Base-by-base conservation (phyloP, 306 rosid genomes). In the Canavalia ensiformis region DNA sequence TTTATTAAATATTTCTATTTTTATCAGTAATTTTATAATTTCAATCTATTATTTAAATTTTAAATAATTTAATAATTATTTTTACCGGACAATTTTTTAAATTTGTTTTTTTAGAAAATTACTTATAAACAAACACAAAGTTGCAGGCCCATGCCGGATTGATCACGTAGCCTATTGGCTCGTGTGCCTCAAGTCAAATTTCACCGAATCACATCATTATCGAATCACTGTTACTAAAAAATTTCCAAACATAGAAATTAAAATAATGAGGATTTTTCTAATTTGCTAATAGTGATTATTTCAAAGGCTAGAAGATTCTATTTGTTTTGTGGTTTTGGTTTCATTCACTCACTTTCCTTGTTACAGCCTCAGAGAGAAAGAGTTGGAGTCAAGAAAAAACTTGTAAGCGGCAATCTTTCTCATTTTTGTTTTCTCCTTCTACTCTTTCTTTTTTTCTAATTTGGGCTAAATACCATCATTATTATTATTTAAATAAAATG, bases 301-400 rank as follows among this genome's bases (percentile, higher is more conserved):
- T 41, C 7, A 29, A 30, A 58, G 7, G 57, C 84, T 49, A 64
- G 73, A 80, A 80, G 79, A 72, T 80, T 72, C 79, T 46, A 71
- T 25, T 59, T 28, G 64, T 65, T 65, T 51, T 10, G 2, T 54
- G 42, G 72, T 79, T 79, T 78, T 77, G 45, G 64, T 33, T 41
- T 30, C 28, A 33, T 70, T 63, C 75, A 52, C 55, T 83, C 82
- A 11, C 73, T 44, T 44, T 39, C 68, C n/a, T 41, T 0, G 50
- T 10, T 62, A 62, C 58, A 51, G 37, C 74, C 28, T 46, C 28
- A 28, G 28, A 25, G 70, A 46, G 42, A 25, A 9, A 11, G 46
- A 39, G 25, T 70, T 72, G 58, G 76, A 58, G 64, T 47, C 6
- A 29, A 6, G 72, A 77, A 59, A 75, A 84, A 78, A 67, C 8